Percentiles rank a stretch among this genome's conserved stretches.
Evolutionary conservation across 495 filamentous ascomycete genomes (phyloP).

Genomic region (Parathielavia hyrcaniae): DNA sequence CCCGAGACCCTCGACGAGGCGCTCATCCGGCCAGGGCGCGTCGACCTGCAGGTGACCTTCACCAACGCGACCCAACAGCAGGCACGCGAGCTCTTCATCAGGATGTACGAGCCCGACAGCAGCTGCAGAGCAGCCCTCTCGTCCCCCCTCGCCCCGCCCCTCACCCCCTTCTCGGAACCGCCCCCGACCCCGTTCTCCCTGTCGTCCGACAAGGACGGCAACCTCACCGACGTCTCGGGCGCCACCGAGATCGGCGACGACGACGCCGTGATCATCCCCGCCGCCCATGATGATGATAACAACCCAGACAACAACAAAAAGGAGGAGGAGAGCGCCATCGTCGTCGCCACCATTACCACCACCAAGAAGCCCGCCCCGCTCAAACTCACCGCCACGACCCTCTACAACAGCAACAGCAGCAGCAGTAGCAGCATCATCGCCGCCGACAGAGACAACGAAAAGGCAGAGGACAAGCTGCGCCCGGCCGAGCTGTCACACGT

Average conservation of each 20-base stretch:
- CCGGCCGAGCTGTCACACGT: conserved; percentile 35
- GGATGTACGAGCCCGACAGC: conserved; percentile 57
- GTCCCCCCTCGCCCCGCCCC: neutral
- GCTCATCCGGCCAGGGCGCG: conserved; percentile 66
- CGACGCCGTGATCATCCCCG: neutral
- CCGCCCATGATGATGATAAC: too few relatives aligned
- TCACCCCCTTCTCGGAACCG: conserved; percentile 5
- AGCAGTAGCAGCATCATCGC: neutral
- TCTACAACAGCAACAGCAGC: neutral
- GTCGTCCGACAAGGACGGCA: conserved; percentile 7
- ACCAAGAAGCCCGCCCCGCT: neutral
- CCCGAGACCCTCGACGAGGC: conserved; percentile 68
- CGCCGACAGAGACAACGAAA: neutral
- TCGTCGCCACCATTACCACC: neutral
- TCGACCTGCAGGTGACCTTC: conserved; percentile 69
- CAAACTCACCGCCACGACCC: neutral
- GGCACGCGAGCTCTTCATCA: conserved; percentile 60
- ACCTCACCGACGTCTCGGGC: conserved; percentile 18
- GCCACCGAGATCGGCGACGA: conserved; percentile 16
- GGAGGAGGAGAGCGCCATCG: too few relatives aligned
- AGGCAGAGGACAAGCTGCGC: neutral
- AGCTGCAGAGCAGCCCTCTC: neutral
- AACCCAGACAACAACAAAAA: neutral
- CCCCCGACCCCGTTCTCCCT: conserved; percentile 4
- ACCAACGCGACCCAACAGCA: conserved; percentile 56